Conservation (phyloP, 2,329 filamentous ascomycete species). For the Colletotrichum sojae region DNA sequence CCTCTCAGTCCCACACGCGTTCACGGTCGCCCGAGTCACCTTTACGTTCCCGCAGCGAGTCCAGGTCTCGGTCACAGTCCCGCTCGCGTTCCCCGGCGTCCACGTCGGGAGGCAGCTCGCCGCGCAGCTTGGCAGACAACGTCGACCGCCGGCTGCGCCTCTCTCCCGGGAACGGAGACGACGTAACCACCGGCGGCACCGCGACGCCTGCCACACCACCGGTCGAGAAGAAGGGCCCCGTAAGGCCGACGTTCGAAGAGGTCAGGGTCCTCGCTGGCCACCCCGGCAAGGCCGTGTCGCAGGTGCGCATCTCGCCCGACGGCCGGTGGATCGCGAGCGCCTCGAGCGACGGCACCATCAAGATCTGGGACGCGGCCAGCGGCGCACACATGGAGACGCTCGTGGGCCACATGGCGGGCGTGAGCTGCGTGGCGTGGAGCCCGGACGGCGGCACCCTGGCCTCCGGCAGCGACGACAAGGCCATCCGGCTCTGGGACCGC, state of each 20-base stretch:
- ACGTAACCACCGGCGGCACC: slow-evolving; percentile 44
- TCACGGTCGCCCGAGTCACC: slow-evolving; percentile 42
- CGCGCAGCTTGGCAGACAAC: slow-evolving; percentile 33
- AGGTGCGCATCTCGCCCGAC: slow-evolving; percentile 92
- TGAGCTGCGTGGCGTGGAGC: slow-evolving; percentile 94
- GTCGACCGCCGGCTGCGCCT: slow-evolving; percentile 39
- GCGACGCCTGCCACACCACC: slow-evolving; percentile 40
- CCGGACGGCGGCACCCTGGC: slow-evolving; percentile 90
- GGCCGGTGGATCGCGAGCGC: slow-evolving; percentile 90
- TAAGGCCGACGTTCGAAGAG: slow-evolving; percentile 28
- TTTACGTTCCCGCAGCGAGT: slow-evolving; percentile 50
- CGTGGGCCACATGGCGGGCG: slow-evolving; percentile 92
- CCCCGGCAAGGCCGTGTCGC: slow-evolving; percentile 78
- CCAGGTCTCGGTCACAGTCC: slow-evolving; percentile 48
- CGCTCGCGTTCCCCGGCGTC: slow-evolving; percentile 50
- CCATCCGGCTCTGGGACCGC: slow-evolving; percentile 91
- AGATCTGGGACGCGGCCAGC: slow-evolving; percentile 87
- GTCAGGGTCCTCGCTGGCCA: slow-evolving; percentile 80
- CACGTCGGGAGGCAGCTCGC: slow-evolving; percentile 47
- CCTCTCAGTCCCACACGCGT: slow-evolving; percentile 42
- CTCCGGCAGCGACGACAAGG: slow-evolving; percentile 95
- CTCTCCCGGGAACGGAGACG: slow-evolving; percentile 47
- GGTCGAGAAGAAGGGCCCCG: slow-evolving; percentile 41
- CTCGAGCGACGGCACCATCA: slow-evolving; percentile 90
- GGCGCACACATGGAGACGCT: slow-evolving; percentile 89